Base-by-base conservation (phyloP, 164 flowering plant species). In the Liquidambar formosana region DNA sequence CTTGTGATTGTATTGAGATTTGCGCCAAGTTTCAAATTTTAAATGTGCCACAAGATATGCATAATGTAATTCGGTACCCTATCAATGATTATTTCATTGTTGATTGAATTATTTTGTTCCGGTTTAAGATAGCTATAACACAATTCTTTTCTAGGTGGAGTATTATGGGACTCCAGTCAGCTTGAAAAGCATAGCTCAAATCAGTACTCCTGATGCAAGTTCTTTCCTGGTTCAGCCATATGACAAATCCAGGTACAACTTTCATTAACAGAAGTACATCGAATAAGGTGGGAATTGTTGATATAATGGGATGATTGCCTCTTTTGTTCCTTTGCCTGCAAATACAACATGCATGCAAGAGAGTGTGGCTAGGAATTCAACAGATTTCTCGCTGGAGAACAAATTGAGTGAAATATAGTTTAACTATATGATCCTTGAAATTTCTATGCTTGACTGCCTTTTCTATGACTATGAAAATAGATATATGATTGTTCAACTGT, bases 101-200 rank as follows among this genome's bases (percentile, higher is more conserved):
- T 14, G 22, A 28, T 56, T 15, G 12, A 23, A 8, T 22, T 13
- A 23, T 19, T 21, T 18, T 19, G 1, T 59, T 33, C 8, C 6
- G 10, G 45, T 18, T 61, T 65, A 1, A 44, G 27, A 2, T 63
- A 71, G 27, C 16, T 73, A 23, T 72, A 16, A 64, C n/a, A 19
- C 41, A 0, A n/a, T 65, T 21, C 26, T 12, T 26, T 46, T 69
- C 11, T 45, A 95, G 99, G 94, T 95, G 59, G 99, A 95, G 63
- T 95, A 93, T 67, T 93, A 93, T 79, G 99, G 97, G 71, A 85
- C 81, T 70, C 97, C 97, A 54, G 93, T 89, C 65, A 80, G 83
- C 81, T 82, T 95, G 85, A 91, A 93, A 79, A 90, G 89, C 77
- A 91, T 95, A 59, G 99, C 97, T 64, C 97, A 95, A 75, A 91